A percentile compares a stretch with the other conserved stretches of the same genome.
Conservation (phyloP, 805 yeast species). For the Candida quercuum region DNA sequence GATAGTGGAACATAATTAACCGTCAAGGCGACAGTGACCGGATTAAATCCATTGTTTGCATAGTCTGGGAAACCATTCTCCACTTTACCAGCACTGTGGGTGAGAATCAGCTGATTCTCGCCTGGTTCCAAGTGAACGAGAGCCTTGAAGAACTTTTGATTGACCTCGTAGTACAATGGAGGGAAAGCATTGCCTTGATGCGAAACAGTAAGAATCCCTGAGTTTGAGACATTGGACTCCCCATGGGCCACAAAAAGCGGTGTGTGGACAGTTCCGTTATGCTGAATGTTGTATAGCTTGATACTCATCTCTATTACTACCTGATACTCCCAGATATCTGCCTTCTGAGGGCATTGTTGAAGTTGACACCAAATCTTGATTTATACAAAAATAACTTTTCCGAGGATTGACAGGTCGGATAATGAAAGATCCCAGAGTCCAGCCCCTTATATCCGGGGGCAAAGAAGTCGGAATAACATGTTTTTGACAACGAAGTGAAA, state of each 20-base stretch:
- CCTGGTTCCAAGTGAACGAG: constrained; percentile 67
- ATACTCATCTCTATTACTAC: constrained; percentile 19
- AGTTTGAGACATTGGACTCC: constrained; percentile 21
- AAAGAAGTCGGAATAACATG: neutral
- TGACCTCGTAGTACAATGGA: constrained; percentile 64
- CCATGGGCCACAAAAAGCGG: constrained; percentile 51
- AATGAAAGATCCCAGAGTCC: too few relatives aligned
- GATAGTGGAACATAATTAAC: constrained; percentile 50
- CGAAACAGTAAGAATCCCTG: constrained; percentile 38
- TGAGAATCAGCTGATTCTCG: constrained; percentile 50
- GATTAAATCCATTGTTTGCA: constrained; percentile 4
- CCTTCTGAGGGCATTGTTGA: neutral
- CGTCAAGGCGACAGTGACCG: constrained; percentile 19
- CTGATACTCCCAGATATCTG: too few relatives aligned
- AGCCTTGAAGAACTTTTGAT: constrained; percentile 69
- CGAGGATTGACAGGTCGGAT: too few relatives aligned
- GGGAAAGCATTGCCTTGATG: constrained; percentile 44
- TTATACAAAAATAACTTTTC: too few relatives aligned
- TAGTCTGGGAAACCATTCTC: constrained; percentile 27
- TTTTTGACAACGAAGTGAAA: constrained; percentile 1
- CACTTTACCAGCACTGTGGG: constrained; percentile 36
- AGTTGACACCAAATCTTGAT: neutral
- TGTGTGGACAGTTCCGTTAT: constrained; percentile 33
- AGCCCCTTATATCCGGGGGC: too few relatives aligned
- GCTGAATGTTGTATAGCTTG: constrained; percentile 27